phyloP scores from a whole-genome alignment of 257 asterid species.

The Avicennia marina region DNA sequence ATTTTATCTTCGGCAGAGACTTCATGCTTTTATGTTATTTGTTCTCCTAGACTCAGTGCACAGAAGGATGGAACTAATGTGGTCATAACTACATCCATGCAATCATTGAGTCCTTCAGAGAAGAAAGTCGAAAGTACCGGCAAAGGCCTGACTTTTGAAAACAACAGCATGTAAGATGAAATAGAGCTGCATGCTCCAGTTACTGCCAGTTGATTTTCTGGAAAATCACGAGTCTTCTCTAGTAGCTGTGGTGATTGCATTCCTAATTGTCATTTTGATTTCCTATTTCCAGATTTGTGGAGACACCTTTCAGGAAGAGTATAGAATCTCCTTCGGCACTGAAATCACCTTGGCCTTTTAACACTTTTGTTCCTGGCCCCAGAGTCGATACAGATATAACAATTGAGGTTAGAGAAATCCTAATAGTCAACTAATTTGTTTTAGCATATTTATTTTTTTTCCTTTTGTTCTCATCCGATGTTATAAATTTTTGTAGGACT shows the following conservation, averaged over 20 bases:
- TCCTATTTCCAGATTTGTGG: conserved; percentile 47
- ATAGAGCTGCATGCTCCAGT: not conserved
- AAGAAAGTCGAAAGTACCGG: conserved; percentile 47
- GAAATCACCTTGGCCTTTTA: conserved; percentile 96
- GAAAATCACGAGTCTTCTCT: not conserved
- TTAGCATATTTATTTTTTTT: not conserved
- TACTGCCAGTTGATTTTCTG: not conserved
- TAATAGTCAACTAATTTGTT: not conserved
- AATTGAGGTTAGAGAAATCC: conserved; percentile 50
- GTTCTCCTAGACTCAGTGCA: conserved; percentile 51
- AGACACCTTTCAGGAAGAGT: conserved; percentile 74
- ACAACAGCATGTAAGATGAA: conserved; percentile 57
- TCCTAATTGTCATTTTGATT: not conserved
- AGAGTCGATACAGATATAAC: conserved; percentile 73
- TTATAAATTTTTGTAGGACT: conserved; percentile 44
- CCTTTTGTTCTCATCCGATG: conserved; percentile 2
- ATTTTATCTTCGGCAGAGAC: conserved; percentile 36
- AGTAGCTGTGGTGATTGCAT: not conserved
- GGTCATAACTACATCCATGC: conserved; percentile 37
- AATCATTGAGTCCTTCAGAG: conserved; percentile 40
- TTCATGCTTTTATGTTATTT: conserved; percentile 43
- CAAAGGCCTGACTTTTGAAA: conserved; percentile 42
- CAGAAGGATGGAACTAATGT: conserved; percentile 46
- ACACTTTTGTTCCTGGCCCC: conserved; percentile 66
- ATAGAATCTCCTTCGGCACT: conserved; percentile 92